Evolutionary conservation across 1,284 basidiomycete genomes (phyloP).

Genomic region (Ustilago loliicola): DNA sequence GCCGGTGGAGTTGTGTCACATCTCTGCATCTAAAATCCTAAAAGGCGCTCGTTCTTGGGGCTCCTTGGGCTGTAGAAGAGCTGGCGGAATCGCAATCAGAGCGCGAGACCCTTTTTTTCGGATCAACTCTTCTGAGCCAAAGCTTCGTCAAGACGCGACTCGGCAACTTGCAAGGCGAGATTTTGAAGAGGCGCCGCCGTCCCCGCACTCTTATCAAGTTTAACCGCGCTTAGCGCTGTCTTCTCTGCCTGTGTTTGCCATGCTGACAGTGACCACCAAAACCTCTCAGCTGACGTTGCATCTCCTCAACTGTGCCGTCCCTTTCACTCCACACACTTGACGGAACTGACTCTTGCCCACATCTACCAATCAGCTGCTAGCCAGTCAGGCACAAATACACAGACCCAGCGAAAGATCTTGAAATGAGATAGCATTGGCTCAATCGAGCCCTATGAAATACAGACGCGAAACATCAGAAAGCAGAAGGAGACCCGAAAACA

Average conservation of each 20-base stretch:
- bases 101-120: background rate
- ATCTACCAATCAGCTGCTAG: background rate
- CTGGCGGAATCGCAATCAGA: slow-evolving; percentile 3
- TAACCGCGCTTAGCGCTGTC: slow-evolving; percentile 7
- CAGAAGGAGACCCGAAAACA: background rate
- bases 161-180: slow-evolving; percentile 7
- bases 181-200: background rate
- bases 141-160: slow-evolving; percentile 4
- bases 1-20: background rate
- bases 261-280: background rate
- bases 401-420: background rate
- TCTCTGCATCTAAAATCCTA: background rate
- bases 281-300: slow-evolving; percentile 1
- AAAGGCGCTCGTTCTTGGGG: slow-evolving; percentile 8
- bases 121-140: background rate
- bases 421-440: slow-evolving; percentile 6
- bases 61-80: slow-evolving; percentile 9
- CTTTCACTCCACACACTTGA: no score
- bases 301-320: background rate
- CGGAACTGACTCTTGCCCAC: background rate
- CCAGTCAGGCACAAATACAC: background rate
- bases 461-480: slow-evolving; percentile 2
- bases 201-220: background rate
- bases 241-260: background rate
- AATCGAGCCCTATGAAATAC: slow-evolving; percentile 7